Conservation (phyloP, 306 rosid genomes). For the Cicer yamashitae region DNA sequence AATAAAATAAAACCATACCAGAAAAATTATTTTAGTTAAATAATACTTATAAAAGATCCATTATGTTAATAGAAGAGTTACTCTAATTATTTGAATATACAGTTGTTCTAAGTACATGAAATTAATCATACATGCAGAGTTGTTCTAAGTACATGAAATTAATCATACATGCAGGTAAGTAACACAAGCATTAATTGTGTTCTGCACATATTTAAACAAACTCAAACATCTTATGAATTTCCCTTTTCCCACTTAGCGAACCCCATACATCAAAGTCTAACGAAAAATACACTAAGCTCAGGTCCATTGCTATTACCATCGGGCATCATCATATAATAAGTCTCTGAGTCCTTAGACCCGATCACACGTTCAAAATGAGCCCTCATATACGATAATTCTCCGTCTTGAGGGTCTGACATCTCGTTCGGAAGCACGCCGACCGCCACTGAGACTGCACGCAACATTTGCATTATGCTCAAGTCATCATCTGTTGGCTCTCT, state of each 20-base stretch:
- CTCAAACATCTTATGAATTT: neutral
- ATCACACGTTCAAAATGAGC: conserved; percentile 72
- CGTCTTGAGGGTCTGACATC: conserved; percentile 52
- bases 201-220: neutral
- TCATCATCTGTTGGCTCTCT: conserved; percentile 77
- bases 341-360: conserved; percentile 86
- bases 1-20: neutral
- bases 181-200: neutral
- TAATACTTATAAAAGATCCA: neutral
- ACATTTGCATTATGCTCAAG: conserved; percentile 68
- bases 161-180: conserved; percentile 9
- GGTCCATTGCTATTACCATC: conserved; percentile 65
- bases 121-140: conserved; percentile 4
- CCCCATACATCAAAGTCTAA: conserved; percentile 61
- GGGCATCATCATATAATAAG: conserved; percentile 85
- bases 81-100: conserved; percentile 5
- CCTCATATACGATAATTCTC: conserved; percentile 79
- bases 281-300: conserved; percentile 76
- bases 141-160: neutral
- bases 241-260: conserved; percentile 28
- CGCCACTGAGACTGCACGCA: conserved; percentile 71
- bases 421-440: conserved; percentile 76
- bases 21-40: neutral
- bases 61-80: conserved; percentile 1
- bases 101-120: neutral